These are phyloP conservation scores for Porcisia deanei DNA, from an alignment of 208 protist genomes.

Conservation along the genomic window DNA sequence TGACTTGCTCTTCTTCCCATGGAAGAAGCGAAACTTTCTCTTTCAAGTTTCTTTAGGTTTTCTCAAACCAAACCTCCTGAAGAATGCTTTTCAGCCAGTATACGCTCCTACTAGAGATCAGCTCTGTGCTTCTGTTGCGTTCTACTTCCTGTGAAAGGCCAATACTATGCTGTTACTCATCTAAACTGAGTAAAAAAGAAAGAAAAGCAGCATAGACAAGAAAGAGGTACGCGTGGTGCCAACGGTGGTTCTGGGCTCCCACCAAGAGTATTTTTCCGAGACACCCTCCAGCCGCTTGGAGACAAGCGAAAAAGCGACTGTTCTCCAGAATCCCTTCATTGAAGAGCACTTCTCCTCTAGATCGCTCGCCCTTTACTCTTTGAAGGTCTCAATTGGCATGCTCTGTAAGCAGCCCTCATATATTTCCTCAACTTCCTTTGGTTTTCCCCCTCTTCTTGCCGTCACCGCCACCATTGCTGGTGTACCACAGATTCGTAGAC, in stretches of 20 bases:
- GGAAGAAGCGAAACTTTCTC: not conserved
- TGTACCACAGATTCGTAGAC: constrained; percentile 3
- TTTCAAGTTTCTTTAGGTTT: not conserved
- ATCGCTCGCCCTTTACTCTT: not conserved
- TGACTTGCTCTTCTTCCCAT: not conserved
- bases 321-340: not conserved
- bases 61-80: not conserved
- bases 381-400: no score
- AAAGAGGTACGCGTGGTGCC: not conserved
- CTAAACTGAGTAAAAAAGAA: not conserved
- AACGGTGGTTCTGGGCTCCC: not conserved
- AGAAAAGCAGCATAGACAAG: not conserved
- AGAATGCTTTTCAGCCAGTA: not conserved
- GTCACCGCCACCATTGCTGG: not conserved
- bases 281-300: not conserved
- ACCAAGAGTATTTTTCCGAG: not conserved
- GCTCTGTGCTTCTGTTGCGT: not conserved
- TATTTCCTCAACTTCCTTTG: not conserved
- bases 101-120: not conserved
- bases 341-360: not conserved
- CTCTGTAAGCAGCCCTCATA: not conserved
- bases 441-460: not conserved
- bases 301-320: not conserved
- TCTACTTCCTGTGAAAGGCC: not conserved
- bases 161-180: not conserved